These are phyloP conservation scores for Tetracladium marchalianum DNA, from an alignment of 495 filamentous ascomycete genomes.

Conservation along the genomic window DNA sequence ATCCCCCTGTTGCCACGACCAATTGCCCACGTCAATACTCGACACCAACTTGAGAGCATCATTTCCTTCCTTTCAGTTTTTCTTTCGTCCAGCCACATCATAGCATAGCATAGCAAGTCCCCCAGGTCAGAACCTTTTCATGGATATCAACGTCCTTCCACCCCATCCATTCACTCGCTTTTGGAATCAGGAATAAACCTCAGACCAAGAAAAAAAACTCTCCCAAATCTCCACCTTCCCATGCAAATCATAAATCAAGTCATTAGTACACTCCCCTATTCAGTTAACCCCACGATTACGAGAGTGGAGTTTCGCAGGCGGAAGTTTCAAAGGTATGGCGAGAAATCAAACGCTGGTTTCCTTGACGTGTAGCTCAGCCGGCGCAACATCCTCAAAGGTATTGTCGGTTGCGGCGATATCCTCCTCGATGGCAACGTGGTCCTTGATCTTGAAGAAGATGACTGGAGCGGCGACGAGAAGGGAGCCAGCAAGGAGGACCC, in stretches of 20 bases:
- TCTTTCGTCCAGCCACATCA: too few relatives aligned
- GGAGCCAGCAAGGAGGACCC: conserved; percentile 55
- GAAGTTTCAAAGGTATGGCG: conserved; percentile 10
- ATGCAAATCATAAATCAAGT: too few relatives aligned
- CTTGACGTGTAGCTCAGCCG: conserved; percentile 12
- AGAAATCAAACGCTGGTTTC: not conserved
- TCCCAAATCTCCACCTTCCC: too few relatives aligned
- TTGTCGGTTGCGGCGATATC: conserved; percentile 80
- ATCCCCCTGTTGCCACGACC: too few relatives aligned
- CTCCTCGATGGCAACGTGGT: conserved; percentile 59
- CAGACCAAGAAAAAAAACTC: too few relatives aligned
- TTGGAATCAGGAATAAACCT: too few relatives aligned
- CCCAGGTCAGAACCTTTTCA: not conserved
- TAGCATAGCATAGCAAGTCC: not conserved
- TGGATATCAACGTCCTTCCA: too few relatives aligned
- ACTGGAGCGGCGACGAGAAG: conserved; percentile 70
- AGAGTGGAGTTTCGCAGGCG: conserved; percentile 20
- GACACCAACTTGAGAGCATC: too few relatives aligned
- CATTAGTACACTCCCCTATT: too few relatives aligned
- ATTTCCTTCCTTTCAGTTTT: not conserved
- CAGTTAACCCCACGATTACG: conserved; percentile 8
- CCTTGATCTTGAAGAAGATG: conserved; percentile 68
- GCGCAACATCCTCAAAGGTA: conserved; percentile 55
- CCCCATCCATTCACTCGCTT: too few relatives aligned
- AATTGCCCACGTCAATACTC: too few relatives aligned